phyloP scores from a whole-genome alignment of 1,139 yeast genomes.

The Pichia sp. region DNA sequence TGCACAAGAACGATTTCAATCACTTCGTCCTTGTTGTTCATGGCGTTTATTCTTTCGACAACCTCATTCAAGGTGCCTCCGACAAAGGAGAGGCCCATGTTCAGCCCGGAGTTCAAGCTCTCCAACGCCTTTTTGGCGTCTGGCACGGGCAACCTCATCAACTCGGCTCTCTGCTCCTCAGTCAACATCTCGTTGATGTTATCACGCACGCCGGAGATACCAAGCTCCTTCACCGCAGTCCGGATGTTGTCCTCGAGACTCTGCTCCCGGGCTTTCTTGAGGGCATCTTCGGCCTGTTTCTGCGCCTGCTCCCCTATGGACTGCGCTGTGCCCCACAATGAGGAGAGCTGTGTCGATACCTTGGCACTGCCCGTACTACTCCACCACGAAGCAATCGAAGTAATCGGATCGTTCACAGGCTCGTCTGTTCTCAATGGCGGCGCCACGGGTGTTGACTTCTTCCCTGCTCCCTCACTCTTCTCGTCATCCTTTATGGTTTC shows the following conservation, averaged over 20 bases:
- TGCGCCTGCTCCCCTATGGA: conserved; percentile 31
- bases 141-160: conserved; percentile 28
- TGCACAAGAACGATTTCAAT: conserved; percentile 77
- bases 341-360: conserved; percentile 64
- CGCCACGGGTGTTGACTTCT: background rate
- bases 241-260: conserved; percentile 32
- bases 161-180: conserved; percentile 26
- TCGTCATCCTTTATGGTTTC: conserved; percentile 7
- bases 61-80: conserved; percentile 44
- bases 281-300: conserved; percentile 38
- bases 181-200: conserved; percentile 27
- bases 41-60: conserved; percentile 44
- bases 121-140: conserved; percentile 30
- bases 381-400: conserved; percentile 80
- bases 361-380: conserved; percentile 68
- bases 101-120: conserved; percentile 18
- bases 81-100: conserved; percentile 34
- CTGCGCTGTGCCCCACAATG: conserved; percentile 56
- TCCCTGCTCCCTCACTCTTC: background rate
- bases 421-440: conserved; percentile 1
- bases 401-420: conserved; percentile 56
- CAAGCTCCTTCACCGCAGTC: conserved; percentile 32
- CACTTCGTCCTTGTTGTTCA: conserved; percentile 60
- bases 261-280: conserved; percentile 37
- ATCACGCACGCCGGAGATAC: conserved; percentile 30